A percentile compares a stretch with the other conserved stretches of the same genome.
Conservation (phyloP, 345 rosid species). For the Carallia brachiata region DNA sequence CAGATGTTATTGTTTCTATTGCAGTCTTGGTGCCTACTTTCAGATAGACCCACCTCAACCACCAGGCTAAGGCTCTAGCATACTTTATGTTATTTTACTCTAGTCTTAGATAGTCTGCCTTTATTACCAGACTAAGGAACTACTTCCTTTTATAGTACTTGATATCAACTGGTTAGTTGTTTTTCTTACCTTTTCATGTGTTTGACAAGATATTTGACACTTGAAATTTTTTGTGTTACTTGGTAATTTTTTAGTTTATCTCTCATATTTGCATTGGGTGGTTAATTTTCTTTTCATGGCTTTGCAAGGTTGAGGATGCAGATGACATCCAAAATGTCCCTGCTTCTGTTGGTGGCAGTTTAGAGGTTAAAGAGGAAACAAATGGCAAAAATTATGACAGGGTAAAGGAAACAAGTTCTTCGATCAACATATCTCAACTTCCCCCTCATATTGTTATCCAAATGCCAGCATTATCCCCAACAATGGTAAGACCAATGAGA, state of each 20-base stretch:
- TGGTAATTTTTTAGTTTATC: too few relatives aligned
- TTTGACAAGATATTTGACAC: too few relatives aligned
- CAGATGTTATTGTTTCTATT: background rate
- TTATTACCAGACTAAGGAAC: background rate
- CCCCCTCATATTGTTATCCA: constrained; percentile 83
- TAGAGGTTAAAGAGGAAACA: constrained; percentile 21
- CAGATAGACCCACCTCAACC: background rate
- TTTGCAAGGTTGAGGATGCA: constrained; percentile 79
- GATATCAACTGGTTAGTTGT: too few relatives aligned
- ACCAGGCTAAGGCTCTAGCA: too few relatives aligned
- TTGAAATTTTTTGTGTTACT: too few relatives aligned
- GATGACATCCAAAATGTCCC: constrained; percentile 69
- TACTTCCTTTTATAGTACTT: too few relatives aligned
- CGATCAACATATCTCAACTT: constrained; percentile 45
- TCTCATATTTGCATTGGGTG: too few relatives aligned
- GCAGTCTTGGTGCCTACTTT: background rate
- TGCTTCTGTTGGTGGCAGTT: constrained; percentile 39
- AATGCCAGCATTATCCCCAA: constrained; percentile 99
- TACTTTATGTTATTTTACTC: background rate
- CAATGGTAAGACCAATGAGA: constrained; percentile 57
- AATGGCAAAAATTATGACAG: constrained; percentile 41
- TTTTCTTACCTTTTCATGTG: too few relatives aligned
- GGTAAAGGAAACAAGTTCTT: constrained; percentile 41
- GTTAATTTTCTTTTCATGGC: background rate
- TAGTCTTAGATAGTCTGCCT: background rate